Evolutionary conservation across 1,139 yeast genomes (phyloP).

Genomic region (Debaryomycetaceae sp.): DNA sequence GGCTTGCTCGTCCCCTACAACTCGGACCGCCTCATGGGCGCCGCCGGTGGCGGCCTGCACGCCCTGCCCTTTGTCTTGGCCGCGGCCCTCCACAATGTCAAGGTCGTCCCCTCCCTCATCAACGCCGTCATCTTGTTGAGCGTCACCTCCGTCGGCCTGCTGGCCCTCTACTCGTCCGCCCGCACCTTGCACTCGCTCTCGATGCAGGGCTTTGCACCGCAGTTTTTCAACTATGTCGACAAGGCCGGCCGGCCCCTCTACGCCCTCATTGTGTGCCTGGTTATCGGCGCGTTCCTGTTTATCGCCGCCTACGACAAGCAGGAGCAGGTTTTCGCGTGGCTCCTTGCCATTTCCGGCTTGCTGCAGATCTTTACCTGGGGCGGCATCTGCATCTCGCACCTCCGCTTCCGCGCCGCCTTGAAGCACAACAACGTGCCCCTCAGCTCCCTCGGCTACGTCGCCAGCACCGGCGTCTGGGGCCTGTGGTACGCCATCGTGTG

Average conservation of each 20-base stretch:
- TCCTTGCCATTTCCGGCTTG: slow-evolving; percentile 33
- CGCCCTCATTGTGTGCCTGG: slow-evolving; percentile 22
- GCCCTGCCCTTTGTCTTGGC: slow-evolving; percentile 39
- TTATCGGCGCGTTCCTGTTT: slow-evolving; percentile 18
- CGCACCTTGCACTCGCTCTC: slow-evolving; percentile 34
- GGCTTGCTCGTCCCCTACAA: slow-evolving; percentile 33
- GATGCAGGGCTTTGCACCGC: slow-evolving; percentile 34
- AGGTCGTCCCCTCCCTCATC: slow-evolving; percentile 29
- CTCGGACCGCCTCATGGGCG: slow-evolving; percentile 29
- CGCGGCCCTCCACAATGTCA: slow-evolving; percentile 28
- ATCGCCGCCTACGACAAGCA: slow-evolving; percentile 32
- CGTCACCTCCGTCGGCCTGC: slow-evolving; percentile 35
- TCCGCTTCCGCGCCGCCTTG: slow-evolving; percentile 33
- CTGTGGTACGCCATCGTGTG: slow-evolving; percentile 25
- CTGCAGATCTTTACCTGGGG: slow-evolving; percentile 35
- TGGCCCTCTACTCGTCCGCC: slow-evolving; percentile 34
- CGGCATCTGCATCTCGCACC: slow-evolving; percentile 29
- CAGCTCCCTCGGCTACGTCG: slow-evolving; percentile 27
- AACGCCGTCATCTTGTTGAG: slow-evolving; percentile 34
- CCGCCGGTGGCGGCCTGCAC: slow-evolving; percentile 22
- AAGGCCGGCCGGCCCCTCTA: slow-evolving; percentile 34
- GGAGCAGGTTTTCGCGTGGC: slow-evolving; percentile 33
- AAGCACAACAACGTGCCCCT: slow-evolving; percentile 23
- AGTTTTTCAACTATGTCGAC: slow-evolving; percentile 31
- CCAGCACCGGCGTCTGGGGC: slow-evolving; percentile 32